Evolutionary conservation across 108 stramenopile genomes (phyloP).

Genomic region (Fragilaria radians): DNA sequence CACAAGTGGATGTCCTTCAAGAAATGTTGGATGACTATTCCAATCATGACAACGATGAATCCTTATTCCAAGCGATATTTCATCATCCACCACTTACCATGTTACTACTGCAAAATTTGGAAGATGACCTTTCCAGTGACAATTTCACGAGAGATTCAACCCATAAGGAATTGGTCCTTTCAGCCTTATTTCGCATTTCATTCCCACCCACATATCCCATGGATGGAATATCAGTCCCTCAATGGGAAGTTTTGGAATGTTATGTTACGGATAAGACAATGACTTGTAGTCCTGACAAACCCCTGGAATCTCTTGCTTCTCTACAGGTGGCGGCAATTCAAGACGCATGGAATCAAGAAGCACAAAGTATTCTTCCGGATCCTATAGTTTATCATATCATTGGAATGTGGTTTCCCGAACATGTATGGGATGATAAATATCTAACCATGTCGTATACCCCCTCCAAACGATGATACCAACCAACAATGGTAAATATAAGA

Average conservation of each 20-base stretch:
- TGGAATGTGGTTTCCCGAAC: slow-evolving; percentile 24
- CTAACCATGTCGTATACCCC: neutral
- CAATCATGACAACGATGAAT: neutral
- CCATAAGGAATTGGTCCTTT: slow-evolving; percentile 18
- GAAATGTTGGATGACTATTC: slow-evolving; percentile 18
- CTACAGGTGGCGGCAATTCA: slow-evolving; percentile 19
- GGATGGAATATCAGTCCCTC: slow-evolving; percentile 11
- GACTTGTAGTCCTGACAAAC: slow-evolving; percentile 23
- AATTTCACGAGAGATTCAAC: too few species aligned
- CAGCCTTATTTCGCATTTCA: slow-evolving; percentile 10
- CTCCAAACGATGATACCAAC: too few species aligned
- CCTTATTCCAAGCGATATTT: neutral
- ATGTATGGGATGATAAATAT: slow-evolving; percentile 17
- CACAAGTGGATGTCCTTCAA: slow-evolving; percentile 15
- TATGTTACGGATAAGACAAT: slow-evolving; percentile 11
- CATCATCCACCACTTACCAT: slow-evolving; percentile 23
- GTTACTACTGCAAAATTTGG: slow-evolving; percentile 12
- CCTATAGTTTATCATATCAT: slow-evolving; percentile 27
- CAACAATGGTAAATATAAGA: too few species aligned
- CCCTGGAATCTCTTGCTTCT: slow-evolving; percentile 27
- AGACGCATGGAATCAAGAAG: slow-evolving; percentile 9
- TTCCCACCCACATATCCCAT: slow-evolving; percentile 24
- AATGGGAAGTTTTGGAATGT: slow-evolving; percentile 12
- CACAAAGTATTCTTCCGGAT: slow-evolving; percentile 15
- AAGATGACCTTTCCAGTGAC: slow-evolving; percentile 22